Evolutionary conservation across 1,139 yeast species (phyloP), one percentile per base, ranked within the genome.

Genomic region (Candida tetrigidarum): DNA sequence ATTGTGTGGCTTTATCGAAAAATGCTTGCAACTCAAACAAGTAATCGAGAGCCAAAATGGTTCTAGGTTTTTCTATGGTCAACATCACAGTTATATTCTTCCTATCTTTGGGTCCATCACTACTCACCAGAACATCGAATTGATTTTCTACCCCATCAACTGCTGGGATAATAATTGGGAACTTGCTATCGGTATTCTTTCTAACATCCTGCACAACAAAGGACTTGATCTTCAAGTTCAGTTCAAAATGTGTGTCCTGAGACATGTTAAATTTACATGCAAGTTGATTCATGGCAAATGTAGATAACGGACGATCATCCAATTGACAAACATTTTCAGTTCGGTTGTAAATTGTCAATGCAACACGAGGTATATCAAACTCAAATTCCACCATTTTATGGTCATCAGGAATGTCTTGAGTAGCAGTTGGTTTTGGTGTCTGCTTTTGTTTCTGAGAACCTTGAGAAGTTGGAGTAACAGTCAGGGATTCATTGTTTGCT

Each of bases 11-110:
- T 16, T 67, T 69, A 51, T 76, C 82, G 18, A 74, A 63, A 61
- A 86, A 88, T 0, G 76, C 66, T 55, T 88, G 88, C 51, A 93
- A 60, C 1, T 93, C 92, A 65, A 91, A 80, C 36, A 93, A 59
- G 60, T 89, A 92, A 57, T 92, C 99, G 52, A 93, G 69, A 0
- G 97, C 97, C 41, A 93, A 64, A 41, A 93, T 84, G 15, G 87
- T 77, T 48, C 78, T 81, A 0, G 98, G 97, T 51, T 85, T 86
- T 52, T 91, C 96, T 10, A 92, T 78, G 0, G 90, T 81, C 9
- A 88, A 63, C 57, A 85, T 74, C 0, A 69, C 57, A 34, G 84
- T 78, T 4, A 80, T 70, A 32, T 75, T 66, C 46, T 74, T 73
- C 14, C 66, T 68, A 0, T 67, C 69, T 0, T 66, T 59, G 0